Evolutionary conservation across 2,329 filamentous ascomycete species (phyloP), one percentile per base, ranked within the genome.

Genomic region (Venturia asperata): DNA sequence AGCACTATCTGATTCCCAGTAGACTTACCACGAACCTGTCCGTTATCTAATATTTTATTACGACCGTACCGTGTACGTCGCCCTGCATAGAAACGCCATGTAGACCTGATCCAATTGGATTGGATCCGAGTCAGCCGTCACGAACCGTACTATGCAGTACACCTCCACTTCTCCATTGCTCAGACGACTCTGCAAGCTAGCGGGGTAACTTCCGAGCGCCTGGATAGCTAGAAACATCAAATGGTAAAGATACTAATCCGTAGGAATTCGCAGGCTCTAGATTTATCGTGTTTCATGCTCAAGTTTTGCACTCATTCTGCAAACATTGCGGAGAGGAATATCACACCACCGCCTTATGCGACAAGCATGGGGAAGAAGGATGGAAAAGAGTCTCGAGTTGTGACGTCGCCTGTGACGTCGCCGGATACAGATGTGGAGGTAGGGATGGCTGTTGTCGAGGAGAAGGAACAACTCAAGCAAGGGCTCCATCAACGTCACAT

Each of bases 401-500:
- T 58, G 24, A 37, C 52, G 4, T 37, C 30, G 52, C 30, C 13
- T 15, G 24, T 58, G 24, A 37, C 52, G 4, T 37, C 30, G 52
- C 30, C 13, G 37, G 19, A n/a, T 15, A n/a, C 52, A 19, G 52
- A 58, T 37, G 19, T 21, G 17, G 52, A 58, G 15, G 27, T 58
- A 19, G 52, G 52, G 30, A 13, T n/a, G 27, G 13, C 11, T 3
- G 19, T 37, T 37, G 6, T 58, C 3, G 37, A 43, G 21, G 60
- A 43, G 60, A 43, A 39, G 13, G 39, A 17, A 24, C 10, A 62
- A 21, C 60, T 62, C 5, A 47, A 3, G 10, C 60, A 47, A 10
- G 60, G 60, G 27, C 43, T 62, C 17, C 60, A 62, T n/a, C 60
- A 62, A n/a, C 60, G 60, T 11, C 60, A 62, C n/a, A 62, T 62